Evolutionary conservation across 2,329 filamentous ascomycete species (phyloP).

Genomic region (Neonectria sp.): DNA sequence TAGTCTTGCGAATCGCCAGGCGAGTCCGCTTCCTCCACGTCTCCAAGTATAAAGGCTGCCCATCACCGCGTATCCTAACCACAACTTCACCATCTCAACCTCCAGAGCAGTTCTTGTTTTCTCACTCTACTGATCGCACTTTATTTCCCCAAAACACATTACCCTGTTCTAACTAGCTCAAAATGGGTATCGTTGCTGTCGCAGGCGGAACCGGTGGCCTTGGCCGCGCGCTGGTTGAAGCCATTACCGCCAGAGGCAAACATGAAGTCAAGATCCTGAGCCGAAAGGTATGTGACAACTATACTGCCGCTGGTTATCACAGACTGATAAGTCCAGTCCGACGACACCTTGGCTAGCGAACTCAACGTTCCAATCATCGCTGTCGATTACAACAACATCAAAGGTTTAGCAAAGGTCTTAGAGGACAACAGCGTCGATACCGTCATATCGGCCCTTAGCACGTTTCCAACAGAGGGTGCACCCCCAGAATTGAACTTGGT

Average conservation of each 20-base stretch:
- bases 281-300: conserved; percentile 5
- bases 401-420: conserved; percentile 1
- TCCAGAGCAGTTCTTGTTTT: too few species aligned
- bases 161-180: neutral
- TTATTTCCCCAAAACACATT: too few species aligned
- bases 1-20: too few species aligned
- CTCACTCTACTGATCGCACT: too few species aligned
- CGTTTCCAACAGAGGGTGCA: neutral
- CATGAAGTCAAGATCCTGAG: conserved; percentile 17
- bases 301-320: too few species aligned
- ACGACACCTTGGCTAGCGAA: neutral
- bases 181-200: neutral
- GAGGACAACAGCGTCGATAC: conserved; percentile 10
- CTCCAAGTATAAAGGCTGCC: too few species aligned
- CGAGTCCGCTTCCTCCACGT: too few species aligned
- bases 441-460: conserved; percentile 13
- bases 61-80: too few species aligned
- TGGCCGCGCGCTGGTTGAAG: conserved; percentile 13
- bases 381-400: conserved; percentile 8
- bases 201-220: conserved; percentile 6
- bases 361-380: conserved; percentile 6
- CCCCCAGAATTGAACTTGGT: conserved; percentile 11
- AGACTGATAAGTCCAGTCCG: neutral
- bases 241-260: conserved; percentile 9
- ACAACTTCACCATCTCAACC: too few species aligned